A percentile compares a stretch with the other conserved stretches of the same genome.
phyloP scores from a whole-genome alignment of 192 early-diverging fungal species.

The Backusella westeae region DNA sequence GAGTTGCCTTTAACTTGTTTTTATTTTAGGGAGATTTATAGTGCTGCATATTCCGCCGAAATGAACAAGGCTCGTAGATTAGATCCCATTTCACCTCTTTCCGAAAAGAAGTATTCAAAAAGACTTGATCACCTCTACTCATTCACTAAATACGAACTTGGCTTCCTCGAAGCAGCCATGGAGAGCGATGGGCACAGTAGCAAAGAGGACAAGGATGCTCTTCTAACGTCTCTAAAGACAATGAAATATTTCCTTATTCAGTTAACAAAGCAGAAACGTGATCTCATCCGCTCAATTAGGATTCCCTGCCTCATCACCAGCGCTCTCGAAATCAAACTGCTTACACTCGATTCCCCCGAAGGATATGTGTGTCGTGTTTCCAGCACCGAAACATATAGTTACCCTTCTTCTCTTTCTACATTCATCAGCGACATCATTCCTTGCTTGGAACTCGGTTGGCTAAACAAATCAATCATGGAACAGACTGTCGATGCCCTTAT shows the following conservation, averaged over 20 bases:
- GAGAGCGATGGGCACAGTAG: not conserved
- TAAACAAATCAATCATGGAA: too few species aligned
- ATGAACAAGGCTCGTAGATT: not conserved
- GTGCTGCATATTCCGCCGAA: too few species aligned
- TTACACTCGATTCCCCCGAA: too few species aligned
- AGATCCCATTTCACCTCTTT: not conserved
- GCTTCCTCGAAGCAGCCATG: not conserved
- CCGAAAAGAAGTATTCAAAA: not conserved
- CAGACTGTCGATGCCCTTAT: rapidly evolving
- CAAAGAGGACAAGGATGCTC: not conserved
- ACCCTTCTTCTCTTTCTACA: too few species aligned
- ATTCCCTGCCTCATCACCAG: not conserved
- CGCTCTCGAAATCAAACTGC: too few species aligned
- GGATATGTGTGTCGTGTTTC: too few species aligned
- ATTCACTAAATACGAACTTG: not conserved
- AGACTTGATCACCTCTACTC: not conserved
- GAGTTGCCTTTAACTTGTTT: not conserved
- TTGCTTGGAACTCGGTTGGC: too few species aligned
- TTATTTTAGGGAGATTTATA: not conserved
- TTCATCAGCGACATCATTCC: too few species aligned
- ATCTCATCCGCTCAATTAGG: not conserved
- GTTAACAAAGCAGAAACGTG: not conserved
- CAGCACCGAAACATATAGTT: too few species aligned
- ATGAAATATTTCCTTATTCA: not conserved
- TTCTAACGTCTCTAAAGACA: not conserved